Percentiles rank a stretch among this genome's conserved stretches.
phyloP scores from a whole-genome alignment of 257 asterid genomes.

The Schizonepeta tenuifolia region DNA sequence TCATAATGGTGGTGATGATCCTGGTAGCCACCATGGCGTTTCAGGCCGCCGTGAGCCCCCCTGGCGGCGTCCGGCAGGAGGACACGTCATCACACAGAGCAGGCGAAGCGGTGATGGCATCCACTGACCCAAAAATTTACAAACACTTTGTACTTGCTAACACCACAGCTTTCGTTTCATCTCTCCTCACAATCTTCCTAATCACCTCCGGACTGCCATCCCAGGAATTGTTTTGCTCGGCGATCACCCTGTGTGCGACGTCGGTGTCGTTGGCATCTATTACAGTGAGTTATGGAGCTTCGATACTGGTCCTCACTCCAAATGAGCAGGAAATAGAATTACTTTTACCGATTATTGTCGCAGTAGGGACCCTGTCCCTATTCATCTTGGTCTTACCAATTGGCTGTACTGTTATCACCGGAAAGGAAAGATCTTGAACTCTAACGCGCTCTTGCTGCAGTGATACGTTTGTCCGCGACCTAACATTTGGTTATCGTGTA shows the following conservation, averaged over 20 bases:
- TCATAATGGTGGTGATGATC: background rate
- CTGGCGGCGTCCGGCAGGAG: slow-evolving; percentile 4
- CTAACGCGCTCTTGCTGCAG: too few relatives aligned
- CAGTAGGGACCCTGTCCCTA: too few relatives aligned
- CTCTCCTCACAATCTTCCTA: background rate
- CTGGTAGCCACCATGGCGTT: slow-evolving; percentile 1
- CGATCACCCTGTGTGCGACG: background rate
- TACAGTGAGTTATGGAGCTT: background rate
- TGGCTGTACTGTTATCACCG: too few relatives aligned
- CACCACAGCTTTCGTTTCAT: background rate
- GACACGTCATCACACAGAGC: background rate
- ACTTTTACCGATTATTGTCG: background rate
- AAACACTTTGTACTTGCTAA: background rate
- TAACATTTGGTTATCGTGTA: too few relatives aligned
- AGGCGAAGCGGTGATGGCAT: background rate
- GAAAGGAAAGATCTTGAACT: too few relatives aligned
- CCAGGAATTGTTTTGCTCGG: accelerated
- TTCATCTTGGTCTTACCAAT: too few relatives aligned
- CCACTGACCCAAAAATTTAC: background rate
- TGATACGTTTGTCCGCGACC: too few relatives aligned
- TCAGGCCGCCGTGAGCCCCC: slow-evolving; percentile 8
- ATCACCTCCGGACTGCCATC: background rate
- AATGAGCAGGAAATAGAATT: background rate
- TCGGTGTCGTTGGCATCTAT: background rate
- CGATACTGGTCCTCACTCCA: background rate